Evolutionary conservation across 805 yeast species (phyloP), one percentile per base, ranked within the genome.

Genomic region (Metschnikowia colocasiae): DNA sequence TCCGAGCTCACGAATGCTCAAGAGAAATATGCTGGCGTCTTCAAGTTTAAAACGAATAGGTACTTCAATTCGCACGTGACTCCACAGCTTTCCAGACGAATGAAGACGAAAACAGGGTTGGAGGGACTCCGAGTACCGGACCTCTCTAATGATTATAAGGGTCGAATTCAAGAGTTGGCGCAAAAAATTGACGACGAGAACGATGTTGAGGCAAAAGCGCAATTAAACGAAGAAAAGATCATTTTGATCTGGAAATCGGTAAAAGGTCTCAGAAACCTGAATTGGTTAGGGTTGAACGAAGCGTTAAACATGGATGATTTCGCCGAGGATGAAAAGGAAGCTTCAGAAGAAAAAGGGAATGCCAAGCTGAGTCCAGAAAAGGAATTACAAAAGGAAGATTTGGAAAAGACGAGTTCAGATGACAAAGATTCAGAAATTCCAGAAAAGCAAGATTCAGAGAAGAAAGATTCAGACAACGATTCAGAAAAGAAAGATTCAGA

Each of bases 51-150:
- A 63, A 61, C 41, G 9, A 69, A 68, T 49, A 55, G 64, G 42
- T 73, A 72, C 50, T 72, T 72, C 61, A 70, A 73, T 49, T 55
- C 61, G 1, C 71, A 67, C 47, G 74, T 63, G 8, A 72, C 77
- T 2, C 76, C 77, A 4, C 74, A 68, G 51, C 59, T 72, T 16
- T 64, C 75, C 1, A 53, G 75, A 29, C 63, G 63, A 41, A 71
- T 73, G 75, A 68, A 59, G 45, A 61, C 59, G 0, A 38, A 41
- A n/a, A 60, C 67, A 4, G 75, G 74, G 1, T 48, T 71, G n/a
- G 59, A 49, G 0, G 59, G 53, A 25, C 52, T 55, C 18, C 68
- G 35, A 39, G 26, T 19, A 6, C 15, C 35, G 7, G 38, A 40
- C 10, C 45, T 31, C 9, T 7, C 6, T 9, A 32, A 15, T 26